Evolutionary conservation across 805 yeast genomes (phyloP).

Genomic region (Zygotorulaspora danielsina): DNA sequence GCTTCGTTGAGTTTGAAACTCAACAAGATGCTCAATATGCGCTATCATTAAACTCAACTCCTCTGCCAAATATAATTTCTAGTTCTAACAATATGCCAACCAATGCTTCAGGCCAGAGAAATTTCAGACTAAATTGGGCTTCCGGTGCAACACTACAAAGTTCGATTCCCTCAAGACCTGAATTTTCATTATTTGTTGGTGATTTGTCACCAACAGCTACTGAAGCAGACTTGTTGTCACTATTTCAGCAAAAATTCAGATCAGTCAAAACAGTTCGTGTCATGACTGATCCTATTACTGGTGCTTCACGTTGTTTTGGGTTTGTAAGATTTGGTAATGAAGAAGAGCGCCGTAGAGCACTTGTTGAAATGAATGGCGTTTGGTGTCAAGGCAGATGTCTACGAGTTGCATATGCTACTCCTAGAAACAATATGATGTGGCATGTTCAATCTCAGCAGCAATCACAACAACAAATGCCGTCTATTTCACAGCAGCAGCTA

Average conservation of each 20-base stretch:
- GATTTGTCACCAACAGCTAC: conserved; percentile 75
- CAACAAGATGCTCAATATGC: conserved; percentile 70
- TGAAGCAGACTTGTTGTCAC: conserved; percentile 69
- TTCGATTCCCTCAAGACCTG: conserved; percentile 69
- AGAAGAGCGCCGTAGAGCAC: conserved; percentile 61
- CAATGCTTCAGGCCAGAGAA: conserved; percentile 45
- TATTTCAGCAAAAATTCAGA: conserved; percentile 61
- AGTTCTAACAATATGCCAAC: conserved; percentile 23
- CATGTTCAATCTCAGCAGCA: conserved; percentile 22
- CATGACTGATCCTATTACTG: conserved; percentile 80
- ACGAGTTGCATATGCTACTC: conserved; percentile 76
- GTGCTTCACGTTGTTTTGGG: conserved; percentile 74
- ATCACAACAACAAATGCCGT: conserved; percentile 23
- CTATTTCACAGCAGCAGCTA: conserved; percentile 16
- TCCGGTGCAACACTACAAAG: conserved; percentile 72
- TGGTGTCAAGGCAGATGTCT: conserved; percentile 77
- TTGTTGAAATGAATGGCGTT: conserved; percentile 70
- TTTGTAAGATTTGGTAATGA: conserved; percentile 73
- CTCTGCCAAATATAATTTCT: conserved; percentile 48
- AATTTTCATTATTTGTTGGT: conserved; percentile 76
- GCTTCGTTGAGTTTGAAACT: conserved; percentile 70
- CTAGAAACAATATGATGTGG: conserved; percentile 45
- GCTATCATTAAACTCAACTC: conserved; percentile 58
- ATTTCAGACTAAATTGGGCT: conserved; percentile 79
- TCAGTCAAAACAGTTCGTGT: conserved; percentile 77